Evolutionary conservation across 176 grass and related monocot genomes (phyloP).

Genomic region (Pontederia crassipes): DNA sequence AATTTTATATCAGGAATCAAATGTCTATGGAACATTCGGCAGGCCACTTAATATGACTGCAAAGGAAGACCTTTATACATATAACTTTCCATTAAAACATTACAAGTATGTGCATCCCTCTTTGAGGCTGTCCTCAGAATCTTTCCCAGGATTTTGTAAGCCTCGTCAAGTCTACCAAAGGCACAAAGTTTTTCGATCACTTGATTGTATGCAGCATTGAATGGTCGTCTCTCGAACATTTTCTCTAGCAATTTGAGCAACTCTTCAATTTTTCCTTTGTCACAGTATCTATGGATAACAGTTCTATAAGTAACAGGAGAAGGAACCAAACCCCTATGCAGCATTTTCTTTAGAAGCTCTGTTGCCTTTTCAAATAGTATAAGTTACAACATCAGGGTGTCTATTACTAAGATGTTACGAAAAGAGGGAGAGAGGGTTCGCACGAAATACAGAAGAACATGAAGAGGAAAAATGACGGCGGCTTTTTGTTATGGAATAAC

Average conservation of each 20-base stretch:
- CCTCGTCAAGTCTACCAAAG: slow-evolving; percentile 61
- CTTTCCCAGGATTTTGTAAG: slow-evolving; percentile 56
- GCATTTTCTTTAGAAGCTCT: slow-evolving; percentile 66
- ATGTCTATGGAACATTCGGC: slow-evolving; percentile 70
- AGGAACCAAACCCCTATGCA: slow-evolving; percentile 71
- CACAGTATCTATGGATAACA: slow-evolving; percentile 86
- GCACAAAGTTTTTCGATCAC: slow-evolving; percentile 78
- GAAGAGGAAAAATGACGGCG: too few species aligned
- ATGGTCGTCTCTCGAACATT: slow-evolving; percentile 54
- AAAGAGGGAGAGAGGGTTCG: too few species aligned
- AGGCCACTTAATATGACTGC: slow-evolving; percentile 72
- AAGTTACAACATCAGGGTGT: slow-evolving; percentile 84
- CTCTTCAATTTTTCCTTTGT: slow-evolving; percentile 55
- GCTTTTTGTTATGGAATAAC: too few species aligned
- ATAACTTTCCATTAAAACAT: slow-evolving; percentile 70
- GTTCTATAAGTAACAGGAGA: slow-evolving; percentile 82
- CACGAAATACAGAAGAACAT: too few species aligned
- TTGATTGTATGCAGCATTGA: slow-evolving; percentile 69
- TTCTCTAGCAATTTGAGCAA: slow-evolving; percentile 62
- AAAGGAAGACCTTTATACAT: slow-evolving; percentile 39
- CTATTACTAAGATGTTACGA: slow-evolving; percentile 88
- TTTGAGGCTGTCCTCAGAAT: slow-evolving; percentile 74
- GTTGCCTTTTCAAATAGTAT: slow-evolving; percentile 78
- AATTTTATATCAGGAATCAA: slow-evolving; percentile 67
- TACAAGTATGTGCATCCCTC: slow-evolving; percentile 61